These are phyloP conservation scores for Aspergillus thermomutatus DNA, from an alignment of 2,329 filamentous ascomycete genomes.

Conservation along the genomic window DNA sequence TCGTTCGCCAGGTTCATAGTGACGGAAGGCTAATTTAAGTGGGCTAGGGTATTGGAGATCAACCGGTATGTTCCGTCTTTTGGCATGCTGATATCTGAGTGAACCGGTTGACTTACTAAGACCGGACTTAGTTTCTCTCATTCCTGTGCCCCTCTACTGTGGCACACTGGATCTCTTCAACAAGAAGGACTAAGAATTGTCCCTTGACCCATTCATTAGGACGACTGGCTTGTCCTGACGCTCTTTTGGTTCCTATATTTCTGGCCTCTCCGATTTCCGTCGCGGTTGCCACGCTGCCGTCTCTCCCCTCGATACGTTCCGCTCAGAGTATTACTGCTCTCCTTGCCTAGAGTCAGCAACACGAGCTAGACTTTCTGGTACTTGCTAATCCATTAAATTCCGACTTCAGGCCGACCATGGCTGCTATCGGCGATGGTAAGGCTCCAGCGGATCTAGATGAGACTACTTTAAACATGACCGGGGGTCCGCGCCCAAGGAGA, in stretches of 20 bases:
- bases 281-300: slow-evolving; percentile 2
- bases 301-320: neutral
- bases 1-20: slow-evolving; percentile 19
- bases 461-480: slow-evolving; percentile 68
- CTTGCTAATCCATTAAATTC: slow-evolving; percentile 83
- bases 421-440: slow-evolving; percentile 71
- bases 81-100: neutral
- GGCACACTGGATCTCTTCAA: slow-evolving; percentile 22
- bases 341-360: neutral
- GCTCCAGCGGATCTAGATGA: slow-evolving; percentile 74
- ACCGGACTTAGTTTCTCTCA: slow-evolving; percentile 14
- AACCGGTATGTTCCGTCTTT: neutral
- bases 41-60: slow-evolving; percentile 4
- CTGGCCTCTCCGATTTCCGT: neutral
- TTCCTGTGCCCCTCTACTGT: slow-evolving; percentile 31
- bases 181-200: slow-evolving; percentile 13
- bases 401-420: slow-evolving; percentile 81
- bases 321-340: neutral
- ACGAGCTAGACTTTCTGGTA: slow-evolving; percentile 57
- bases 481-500: slow-evolving; percentile 60
- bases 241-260: slow-evolving; percentile 18
- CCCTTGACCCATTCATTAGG: slow-evolving; percentile 8
- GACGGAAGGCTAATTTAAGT: slow-evolving; percentile 20
- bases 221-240: slow-evolving; percentile 25
- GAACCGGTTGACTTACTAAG: slow-evolving; percentile 9